Percentiles rank a stretch among this genome's conserved stretches.
Conservation (phyloP, 140 eudicot genomes). For the Eryngium alpinum region DNA sequence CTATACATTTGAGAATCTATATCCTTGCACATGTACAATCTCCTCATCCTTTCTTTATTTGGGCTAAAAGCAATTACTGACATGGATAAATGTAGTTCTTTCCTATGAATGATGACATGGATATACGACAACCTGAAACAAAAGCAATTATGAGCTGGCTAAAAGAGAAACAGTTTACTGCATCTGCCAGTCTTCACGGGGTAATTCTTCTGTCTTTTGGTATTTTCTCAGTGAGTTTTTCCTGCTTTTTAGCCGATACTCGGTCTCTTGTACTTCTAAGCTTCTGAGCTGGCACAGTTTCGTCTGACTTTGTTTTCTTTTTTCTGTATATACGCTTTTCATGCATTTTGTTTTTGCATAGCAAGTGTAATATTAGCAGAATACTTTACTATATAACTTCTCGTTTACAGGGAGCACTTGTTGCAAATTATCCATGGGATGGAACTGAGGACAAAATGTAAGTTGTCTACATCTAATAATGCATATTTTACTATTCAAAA, state of each 20-base stretch:
- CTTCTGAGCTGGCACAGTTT: not conserved
- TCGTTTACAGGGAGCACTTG: conserved; percentile 84
- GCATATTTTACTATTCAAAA: not conserved
- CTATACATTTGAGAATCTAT: not conserved
- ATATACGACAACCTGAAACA: conserved; percentile 81
- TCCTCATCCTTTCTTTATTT: not conserved
- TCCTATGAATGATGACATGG: conserved; percentile 55
- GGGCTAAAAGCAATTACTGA: conserved; percentile 25
- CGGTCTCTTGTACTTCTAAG: not conserved
- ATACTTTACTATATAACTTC: conserved; percentile 6
- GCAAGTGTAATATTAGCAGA: not conserved
- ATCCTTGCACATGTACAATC: not conserved
- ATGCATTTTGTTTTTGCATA: not conserved
- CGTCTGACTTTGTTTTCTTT: not conserved
- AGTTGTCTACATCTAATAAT: conserved; percentile 12
- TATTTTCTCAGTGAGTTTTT: conserved; percentile 6
- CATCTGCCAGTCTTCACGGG: conserved; percentile 99
- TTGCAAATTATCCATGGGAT: conserved; percentile 99
- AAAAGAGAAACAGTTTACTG: conserved; percentile 59
- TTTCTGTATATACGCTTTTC: not conserved
- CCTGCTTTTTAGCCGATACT: not conserved
- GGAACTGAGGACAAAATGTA: conserved; percentile 74
- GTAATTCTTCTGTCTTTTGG: conserved; percentile 31
- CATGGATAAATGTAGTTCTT: conserved; percentile 54
- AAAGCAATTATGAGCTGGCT: conserved; percentile 90